Evolutionary conservation across 2,329 filamentous ascomycete species (phyloP), one percentile per base, ranked within the genome.

Genomic region (Neurospora crassa): DNA sequence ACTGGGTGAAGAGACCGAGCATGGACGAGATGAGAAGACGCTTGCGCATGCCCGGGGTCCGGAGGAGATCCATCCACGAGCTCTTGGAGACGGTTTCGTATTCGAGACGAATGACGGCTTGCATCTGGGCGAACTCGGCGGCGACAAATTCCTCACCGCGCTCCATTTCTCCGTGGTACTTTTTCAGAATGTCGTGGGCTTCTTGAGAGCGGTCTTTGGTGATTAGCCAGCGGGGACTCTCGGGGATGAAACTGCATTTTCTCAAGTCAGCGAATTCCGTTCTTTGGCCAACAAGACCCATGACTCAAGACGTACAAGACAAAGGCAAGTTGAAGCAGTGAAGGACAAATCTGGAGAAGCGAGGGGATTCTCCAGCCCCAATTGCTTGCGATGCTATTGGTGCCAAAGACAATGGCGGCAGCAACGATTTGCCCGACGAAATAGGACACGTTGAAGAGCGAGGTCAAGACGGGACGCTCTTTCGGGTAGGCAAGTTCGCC

Each of bases 401-500:
- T 87, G 34, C 83, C 82, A 71, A 86, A 84, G n/a, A 83, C 82
- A 68, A 87, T 86, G 7, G 79, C 84, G 0, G 85, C 83, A 2
- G 85, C 83, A 3, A 82, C 69, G 69, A 88, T 85, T 69, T 82
- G 80, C 4, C 86, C 86, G 63, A 88, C 78, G 73, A 88, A 84
- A 75, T 87, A 89, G 12, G 85, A 85, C 78, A 81, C 84, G 75
- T 89, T 89, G 82, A 89, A 89, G 5, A 89, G 81, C 11, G 86
- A 88, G 0, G 87, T 89, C 70, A 89, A 73, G 53, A 88, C 82
- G 0, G 87, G 82, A 70, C 88, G 85, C 77, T 89, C 87, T 78
- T 88, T 89, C 7, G 87, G 87, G 76, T 89, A 85, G 2, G 83
- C 84, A 12, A 90, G 80, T 77, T 90, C 88, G 75, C 86, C 87